Percentiles rank a stretch among this genome's conserved stretches.
phyloP scores from a whole-genome alignment of 2,329 filamentous ascomycete genomes.

The Penicillium sp. region DNA sequence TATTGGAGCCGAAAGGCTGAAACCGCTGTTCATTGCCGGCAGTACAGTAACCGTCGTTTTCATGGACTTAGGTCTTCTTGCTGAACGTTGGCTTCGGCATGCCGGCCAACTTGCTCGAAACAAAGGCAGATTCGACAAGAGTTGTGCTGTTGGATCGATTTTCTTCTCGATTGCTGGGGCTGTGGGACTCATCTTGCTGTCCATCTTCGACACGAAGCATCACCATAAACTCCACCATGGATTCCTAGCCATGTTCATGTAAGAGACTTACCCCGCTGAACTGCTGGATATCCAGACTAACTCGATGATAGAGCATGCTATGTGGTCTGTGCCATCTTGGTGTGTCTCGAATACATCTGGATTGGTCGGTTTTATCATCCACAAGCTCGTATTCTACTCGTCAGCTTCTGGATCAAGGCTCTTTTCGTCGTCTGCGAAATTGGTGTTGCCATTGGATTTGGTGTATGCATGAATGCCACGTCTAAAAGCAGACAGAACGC shows the following conservation, averaged over 20 bases:
- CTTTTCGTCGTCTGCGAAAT: constrained; percentile 7
- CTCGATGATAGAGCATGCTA: background rate
- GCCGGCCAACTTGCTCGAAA: constrained; percentile 10
- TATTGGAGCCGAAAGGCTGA: constrained; percentile 9
- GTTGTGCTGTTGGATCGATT: constrained; percentile 9
- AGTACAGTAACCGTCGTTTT: constrained; percentile 11
- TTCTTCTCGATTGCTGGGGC: constrained; percentile 7
- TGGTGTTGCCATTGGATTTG: constrained; percentile 9
- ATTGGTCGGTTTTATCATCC: constrained; percentile 10
- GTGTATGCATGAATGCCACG: background rate
- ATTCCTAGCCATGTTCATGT: constrained; percentile 13
- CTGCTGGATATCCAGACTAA: background rate
- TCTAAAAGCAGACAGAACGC: constrained; percentile 1
- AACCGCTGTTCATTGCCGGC: constrained; percentile 10
- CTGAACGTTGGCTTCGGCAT: constrained; percentile 13
- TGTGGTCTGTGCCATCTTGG: constrained; percentile 8
- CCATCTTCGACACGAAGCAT: constrained; percentile 9
- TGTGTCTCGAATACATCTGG: constrained; percentile 11
- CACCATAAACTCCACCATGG: constrained; percentile 4
- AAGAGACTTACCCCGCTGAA: background rate
- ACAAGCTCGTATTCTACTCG: constrained; percentile 8
- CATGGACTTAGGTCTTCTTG: constrained; percentile 4
- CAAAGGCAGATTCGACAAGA: constrained; percentile 9
- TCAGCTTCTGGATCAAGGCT: constrained; percentile 8
- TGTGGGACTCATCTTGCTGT: constrained; percentile 6